Evolutionary conservation across 2,329 filamentous ascomycete genomes (phyloP), one percentile per base, ranked within the genome.

Genomic region (Sphaceloma murrayae): DNA sequence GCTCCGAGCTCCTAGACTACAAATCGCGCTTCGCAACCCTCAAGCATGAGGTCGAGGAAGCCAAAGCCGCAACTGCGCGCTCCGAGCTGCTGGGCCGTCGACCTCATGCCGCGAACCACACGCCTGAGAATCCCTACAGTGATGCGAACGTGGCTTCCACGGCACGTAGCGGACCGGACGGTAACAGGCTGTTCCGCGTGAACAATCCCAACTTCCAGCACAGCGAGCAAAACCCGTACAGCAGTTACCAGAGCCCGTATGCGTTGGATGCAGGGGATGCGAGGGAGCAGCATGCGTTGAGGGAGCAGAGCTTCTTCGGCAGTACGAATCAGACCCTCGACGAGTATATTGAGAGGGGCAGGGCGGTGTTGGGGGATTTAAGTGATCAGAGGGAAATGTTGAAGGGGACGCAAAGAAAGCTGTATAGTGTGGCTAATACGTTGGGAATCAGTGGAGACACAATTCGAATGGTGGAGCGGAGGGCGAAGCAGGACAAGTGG

Each of bases 401-500:
- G 51, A 98, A 98, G 69, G 85, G 82, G 42, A 96, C 91, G 16
- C 91, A 98, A 65, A 82, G 82, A 62, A 78, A 80, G 60, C 70
- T 98, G 39, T 96, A 96, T 60, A 89, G 78, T 54, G 87, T 95
- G 14, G 91, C 85, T 5, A 96, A 94, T 59, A 96, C 91, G 16
- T 67, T 98, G 36, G 91, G 91, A 0, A 76, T 98, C 48, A 93
- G 84, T 57, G 88, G 89, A 14, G 89, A 96, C 61, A 98, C 91
- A 2, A 98, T 98, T 52, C 79, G 91, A 34, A 96, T 91, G 86
- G 82, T 98, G 31, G 89, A 96, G 66, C 69, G 91, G 54, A 73
- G 91, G 50, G 87, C 91, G 40, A 83, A 79, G 62, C 84, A 96
- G 68, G 91, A 98, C 62, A 96, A 95, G 66, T 96, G 88, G 87